phyloP scores from a whole-genome alignment of 371 early-diverging fungal genomes.

The Chytridiales sp. region DNA sequence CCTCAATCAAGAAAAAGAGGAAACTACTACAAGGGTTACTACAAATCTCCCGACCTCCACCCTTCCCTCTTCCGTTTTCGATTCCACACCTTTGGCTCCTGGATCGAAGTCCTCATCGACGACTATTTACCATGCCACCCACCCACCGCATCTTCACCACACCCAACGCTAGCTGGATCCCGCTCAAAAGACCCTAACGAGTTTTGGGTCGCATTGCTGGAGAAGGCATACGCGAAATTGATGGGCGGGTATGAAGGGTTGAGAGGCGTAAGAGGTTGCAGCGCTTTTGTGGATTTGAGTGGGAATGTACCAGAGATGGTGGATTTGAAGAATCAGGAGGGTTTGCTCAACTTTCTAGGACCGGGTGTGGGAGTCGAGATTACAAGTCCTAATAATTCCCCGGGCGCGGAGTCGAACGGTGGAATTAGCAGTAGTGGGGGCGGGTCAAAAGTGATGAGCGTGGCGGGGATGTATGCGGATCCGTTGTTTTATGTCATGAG shows the following conservation, averaged over 20 bases:
- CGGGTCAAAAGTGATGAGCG: neutral
- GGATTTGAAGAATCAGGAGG: conserved; percentile 7
- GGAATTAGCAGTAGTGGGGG: neutral
- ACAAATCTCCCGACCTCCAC: conserved; percentile 38
- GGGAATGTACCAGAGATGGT: conserved; percentile 31
- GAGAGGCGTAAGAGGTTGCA: conserved; percentile 35
- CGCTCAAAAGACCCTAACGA: conserved; percentile 45
- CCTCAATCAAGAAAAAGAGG: conserved; percentile 19
- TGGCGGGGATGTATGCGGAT: too few relatives aligned
- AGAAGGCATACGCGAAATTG: conserved; percentile 63
- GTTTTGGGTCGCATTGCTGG: conserved; percentile 58
- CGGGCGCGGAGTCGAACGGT: neutral
- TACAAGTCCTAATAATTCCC: neutral
- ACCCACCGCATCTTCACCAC: too few relatives aligned
- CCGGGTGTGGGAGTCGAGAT: neutral
- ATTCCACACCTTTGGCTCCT: conserved; percentile 55
- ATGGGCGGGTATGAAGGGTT: conserved; percentile 50
- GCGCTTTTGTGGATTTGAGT: conserved; percentile 28
- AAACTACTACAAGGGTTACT: conserved; percentile 31
- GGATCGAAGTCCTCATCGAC: conserved; percentile 64
- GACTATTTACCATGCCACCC: conserved; percentile 51
- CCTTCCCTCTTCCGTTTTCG: conserved; percentile 50
- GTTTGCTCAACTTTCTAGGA: neutral
- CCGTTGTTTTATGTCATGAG: conserved; percentile 26
- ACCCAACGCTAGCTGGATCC: conserved; percentile 35